phyloP scores from a whole-genome alignment of 352 stramenopile genomes.

The Phytopythium sindhum region DNA sequence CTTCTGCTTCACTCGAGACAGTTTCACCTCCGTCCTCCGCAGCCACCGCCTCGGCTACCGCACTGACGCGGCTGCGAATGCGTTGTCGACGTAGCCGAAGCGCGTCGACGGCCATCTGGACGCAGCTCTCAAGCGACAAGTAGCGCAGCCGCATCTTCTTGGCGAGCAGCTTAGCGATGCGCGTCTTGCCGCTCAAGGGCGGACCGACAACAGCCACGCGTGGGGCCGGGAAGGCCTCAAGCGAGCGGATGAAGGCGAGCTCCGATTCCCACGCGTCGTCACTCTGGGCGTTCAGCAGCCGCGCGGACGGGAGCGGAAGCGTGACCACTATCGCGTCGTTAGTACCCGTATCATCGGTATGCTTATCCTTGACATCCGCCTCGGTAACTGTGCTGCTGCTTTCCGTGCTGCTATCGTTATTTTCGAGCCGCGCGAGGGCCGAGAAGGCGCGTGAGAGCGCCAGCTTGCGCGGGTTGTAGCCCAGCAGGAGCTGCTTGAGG shows the following conservation, averaged over 20 bases:
- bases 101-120: constrained; percentile 37
- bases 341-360: not conserved
- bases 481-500: constrained; percentile 69
- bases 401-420: not conserved
- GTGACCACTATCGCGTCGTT: not conserved
- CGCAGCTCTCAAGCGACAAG: constrained; percentile 31
- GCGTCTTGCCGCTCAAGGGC: constrained; percentile 53
- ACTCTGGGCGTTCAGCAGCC: constrained; percentile 5
- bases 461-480: constrained; percentile 73
- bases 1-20: constrained; percentile 10
- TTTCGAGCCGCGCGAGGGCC: constrained; percentile 3
- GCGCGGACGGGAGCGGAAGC: not conserved
- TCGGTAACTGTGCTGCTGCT: not conserved
- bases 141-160: constrained; percentile 42
- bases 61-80: not conserved
- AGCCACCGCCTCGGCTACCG: not conserved
- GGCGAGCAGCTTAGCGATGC: constrained; percentile 42
- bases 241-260: constrained; percentile 25
- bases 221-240: constrained; percentile 43
- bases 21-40: not conserved
- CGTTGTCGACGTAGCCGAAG: constrained; percentile 9
- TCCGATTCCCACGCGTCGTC: constrained; percentile 44
- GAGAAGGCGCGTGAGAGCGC: constrained; percentile 63
- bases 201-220: constrained; percentile 54
- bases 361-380: not conserved